Evolutionary conservation across 768 basidiomycete species (phyloP).

Genomic region (Dioszegia hungarica): DNA sequence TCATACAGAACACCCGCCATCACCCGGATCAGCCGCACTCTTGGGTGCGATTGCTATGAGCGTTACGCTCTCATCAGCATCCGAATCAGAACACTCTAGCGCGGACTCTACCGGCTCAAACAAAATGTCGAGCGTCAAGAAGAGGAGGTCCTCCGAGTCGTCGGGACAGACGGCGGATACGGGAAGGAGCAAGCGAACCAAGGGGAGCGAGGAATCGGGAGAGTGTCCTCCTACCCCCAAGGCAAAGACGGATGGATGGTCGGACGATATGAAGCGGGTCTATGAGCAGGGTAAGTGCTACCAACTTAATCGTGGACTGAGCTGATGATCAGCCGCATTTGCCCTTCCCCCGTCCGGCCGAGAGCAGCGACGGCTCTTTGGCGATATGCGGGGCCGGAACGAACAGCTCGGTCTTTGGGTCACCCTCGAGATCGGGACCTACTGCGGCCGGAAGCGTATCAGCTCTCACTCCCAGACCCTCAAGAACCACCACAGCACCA

Average conservation of each 20-base stretch:
- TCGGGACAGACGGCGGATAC: conserved; percentile 5
- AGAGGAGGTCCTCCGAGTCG: conserved; percentile 1
- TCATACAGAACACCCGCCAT: not conserved
- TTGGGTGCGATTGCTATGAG: not conserved
- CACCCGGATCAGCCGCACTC: no score
- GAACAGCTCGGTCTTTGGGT: conserved; percentile 49
- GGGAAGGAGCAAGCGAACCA: conserved; percentile 2
- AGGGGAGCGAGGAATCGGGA: not conserved
- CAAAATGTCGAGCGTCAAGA: conserved; percentile 1
- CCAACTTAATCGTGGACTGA: not conserved
- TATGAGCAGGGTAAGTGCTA: conserved; percentile 6
- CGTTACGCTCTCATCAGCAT: conserved; percentile 1
- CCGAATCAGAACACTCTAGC: conserved; percentile 1
- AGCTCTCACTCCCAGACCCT: conserved; percentile 49
- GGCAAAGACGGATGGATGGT: conserved; percentile 5
- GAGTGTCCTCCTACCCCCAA: conserved; percentile 4
- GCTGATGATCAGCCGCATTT: conserved; percentile 8
- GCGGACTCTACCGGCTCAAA: conserved; percentile 3
- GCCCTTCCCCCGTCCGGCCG: conserved; percentile 35
- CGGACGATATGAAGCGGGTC: conserved; percentile 1
- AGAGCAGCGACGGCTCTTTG: conserved; percentile 43
- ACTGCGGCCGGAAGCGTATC: conserved; percentile 47
- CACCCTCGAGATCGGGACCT: conserved; percentile 34
- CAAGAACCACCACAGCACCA: conserved; percentile 34
- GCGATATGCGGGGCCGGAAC: conserved; percentile 48